phyloP scores from a whole-genome alignment of 1,284 basidiomycete species.

The Irpex sp. region DNA sequence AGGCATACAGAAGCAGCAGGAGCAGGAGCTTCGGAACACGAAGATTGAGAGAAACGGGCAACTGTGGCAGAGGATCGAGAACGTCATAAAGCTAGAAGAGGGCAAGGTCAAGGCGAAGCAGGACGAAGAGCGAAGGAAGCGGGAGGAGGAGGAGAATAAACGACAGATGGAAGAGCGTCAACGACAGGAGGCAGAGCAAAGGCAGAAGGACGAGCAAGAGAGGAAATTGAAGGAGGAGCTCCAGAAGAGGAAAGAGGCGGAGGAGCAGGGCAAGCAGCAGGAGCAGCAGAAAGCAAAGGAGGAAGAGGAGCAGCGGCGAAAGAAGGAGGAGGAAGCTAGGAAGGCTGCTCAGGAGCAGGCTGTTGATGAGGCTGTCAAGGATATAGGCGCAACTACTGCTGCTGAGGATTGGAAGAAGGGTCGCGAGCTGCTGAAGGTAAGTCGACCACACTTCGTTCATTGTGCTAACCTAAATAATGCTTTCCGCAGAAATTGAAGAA shows the following conservation, averaged over 20 bases:
- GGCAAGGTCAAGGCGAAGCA: slow-evolving; percentile 49
- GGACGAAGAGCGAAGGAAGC: slow-evolving; percentile 46
- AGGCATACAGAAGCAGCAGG: slow-evolving; percentile 41
- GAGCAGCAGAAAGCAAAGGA: neutral
- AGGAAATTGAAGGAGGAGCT: slow-evolving; percentile 28
- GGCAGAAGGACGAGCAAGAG: slow-evolving; percentile 23
- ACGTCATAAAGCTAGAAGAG: slow-evolving; percentile 60
- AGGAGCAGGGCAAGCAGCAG: slow-evolving; percentile 33
- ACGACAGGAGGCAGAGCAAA: slow-evolving; percentile 21
- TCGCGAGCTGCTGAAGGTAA: slow-evolving; percentile 57
- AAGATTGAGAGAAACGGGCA: slow-evolving; percentile 51
- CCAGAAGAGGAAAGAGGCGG: slow-evolving; percentile 25
- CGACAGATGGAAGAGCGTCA: slow-evolving; percentile 21
- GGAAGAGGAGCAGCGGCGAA: slow-evolving; percentile 27
- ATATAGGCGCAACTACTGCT: slow-evolving; percentile 47
- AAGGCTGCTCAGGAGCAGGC: slow-evolving; percentile 25
- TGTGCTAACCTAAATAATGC: neutral
- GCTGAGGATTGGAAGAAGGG: slow-evolving; percentile 70
- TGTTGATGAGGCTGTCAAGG: slow-evolving; percentile 26
- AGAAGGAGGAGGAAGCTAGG: slow-evolving; percentile 29
- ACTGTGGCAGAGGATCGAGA: slow-evolving; percentile 60
- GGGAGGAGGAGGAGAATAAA: slow-evolving; percentile 43
- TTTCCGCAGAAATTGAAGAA: slow-evolving; percentile 60
- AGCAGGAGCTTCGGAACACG: slow-evolving; percentile 38
- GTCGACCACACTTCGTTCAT: slow-evolving; percentile 10